Evolutionary conservation across 352 stramenopile species (phyloP).

Genomic region (Phytophthora capsici): DNA sequence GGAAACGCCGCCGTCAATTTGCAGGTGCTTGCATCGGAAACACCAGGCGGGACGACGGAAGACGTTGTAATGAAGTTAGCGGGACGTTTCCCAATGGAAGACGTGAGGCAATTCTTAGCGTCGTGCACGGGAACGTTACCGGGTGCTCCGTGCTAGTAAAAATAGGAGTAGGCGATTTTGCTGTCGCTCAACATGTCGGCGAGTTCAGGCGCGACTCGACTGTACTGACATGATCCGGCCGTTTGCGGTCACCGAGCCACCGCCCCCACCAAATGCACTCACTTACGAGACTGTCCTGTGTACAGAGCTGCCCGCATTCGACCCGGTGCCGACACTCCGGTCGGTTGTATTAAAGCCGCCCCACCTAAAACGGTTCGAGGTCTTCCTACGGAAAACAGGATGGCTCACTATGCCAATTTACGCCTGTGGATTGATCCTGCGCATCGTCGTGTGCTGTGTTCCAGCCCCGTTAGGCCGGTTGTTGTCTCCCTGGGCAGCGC

Average conservation of each 20-base stretch:
- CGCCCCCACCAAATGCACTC: background rate
- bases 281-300: constrained; percentile 32
- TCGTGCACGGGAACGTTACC: background rate
- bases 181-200: constrained; percentile 5
- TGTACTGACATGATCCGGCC: constrained; percentile 28
- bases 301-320: constrained; percentile 30
- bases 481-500: constrained; percentile 11
- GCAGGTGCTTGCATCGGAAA: constrained; percentile 5
- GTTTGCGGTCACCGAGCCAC: constrained; percentile 8
- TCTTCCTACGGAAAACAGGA: constrained; percentile 19
- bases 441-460: constrained; percentile 17
- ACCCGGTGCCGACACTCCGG: constrained; percentile 27
- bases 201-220: background rate
- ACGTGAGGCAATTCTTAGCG: background rate
- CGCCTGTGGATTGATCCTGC: constrained; percentile 23
- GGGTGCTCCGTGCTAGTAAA: constrained; percentile 4
- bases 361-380: constrained; percentile 19
- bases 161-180: constrained; percentile 4
- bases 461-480: constrained; percentile 16
- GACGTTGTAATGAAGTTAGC: background rate
- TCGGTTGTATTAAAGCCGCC: constrained; percentile 14
- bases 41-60: constrained; percentile 7
- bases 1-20: too few species aligned
- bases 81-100: too few species aligned
- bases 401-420: constrained; percentile 40